Evolutionary conservation across 2,329 filamentous ascomycete genomes (phyloP).

Genomic region (Didymosphaeria variabile): DNA sequence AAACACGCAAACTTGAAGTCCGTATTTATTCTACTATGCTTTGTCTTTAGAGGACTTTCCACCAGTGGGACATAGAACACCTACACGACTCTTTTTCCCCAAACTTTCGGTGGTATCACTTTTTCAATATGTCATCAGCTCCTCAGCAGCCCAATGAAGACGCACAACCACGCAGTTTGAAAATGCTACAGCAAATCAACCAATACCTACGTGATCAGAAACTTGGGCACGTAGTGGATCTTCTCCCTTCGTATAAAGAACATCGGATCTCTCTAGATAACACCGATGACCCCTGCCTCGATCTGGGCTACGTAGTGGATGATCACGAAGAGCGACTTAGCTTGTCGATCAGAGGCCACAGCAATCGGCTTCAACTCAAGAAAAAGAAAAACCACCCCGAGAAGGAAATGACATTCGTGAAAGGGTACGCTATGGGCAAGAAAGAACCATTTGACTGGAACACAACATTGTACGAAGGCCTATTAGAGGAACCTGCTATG

Average conservation of each 20-base stretch:
- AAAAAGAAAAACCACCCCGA: too few species aligned
- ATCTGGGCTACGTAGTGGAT: too few species aligned
- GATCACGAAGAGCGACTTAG: neutral
- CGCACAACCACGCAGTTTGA: neutral
- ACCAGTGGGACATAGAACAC: too few species aligned
- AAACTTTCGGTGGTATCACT: neutral
- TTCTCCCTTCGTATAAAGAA: neutral
- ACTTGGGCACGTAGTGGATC: neutral
- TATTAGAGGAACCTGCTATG: neutral
- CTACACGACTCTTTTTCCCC: neutral
- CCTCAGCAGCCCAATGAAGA: neutral
- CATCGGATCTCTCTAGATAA: neutral
- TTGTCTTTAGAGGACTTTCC: too few species aligned
- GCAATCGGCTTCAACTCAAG: too few species aligned
- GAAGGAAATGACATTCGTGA: neutral
- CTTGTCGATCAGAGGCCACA: neutral
- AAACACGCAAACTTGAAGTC: too few species aligned
- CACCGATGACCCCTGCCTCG: neutral
- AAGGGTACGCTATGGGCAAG: neutral
- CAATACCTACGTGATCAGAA: neutral
- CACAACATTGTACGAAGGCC: neutral
- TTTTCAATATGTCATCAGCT: neutral
- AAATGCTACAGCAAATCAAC: neutral
- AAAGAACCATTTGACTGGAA: neutral
- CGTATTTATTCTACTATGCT: too few species aligned